Evolutionary conservation across 1,139 yeast genomes (phyloP).

Genomic region (Geotrichum reessii): DNA sequence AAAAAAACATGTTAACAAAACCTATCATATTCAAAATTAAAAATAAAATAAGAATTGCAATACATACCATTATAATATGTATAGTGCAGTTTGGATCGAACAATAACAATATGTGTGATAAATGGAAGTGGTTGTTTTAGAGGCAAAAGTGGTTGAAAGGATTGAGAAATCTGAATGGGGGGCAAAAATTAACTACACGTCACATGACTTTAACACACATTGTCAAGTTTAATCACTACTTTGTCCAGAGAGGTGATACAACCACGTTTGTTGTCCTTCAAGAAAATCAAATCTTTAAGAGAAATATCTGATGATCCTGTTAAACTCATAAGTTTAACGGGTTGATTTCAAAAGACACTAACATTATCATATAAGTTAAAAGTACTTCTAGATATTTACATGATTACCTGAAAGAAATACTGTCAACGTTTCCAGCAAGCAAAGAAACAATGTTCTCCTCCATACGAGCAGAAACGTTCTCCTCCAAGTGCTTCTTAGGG

Average conservation of each 20-base stretch:
- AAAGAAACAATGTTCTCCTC: slow-evolving; percentile 88
- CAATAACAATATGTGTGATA: not conserved
- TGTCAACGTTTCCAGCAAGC: slow-evolving; percentile 82
- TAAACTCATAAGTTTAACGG: too few relatives aligned
- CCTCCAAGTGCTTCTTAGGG: slow-evolving; percentile 94
- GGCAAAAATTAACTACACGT: not conserved
- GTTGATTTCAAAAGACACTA: too few relatives aligned
- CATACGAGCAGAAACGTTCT: slow-evolving; percentile 76
- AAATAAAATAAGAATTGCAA: too few relatives aligned
- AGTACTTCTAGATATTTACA: not conserved
- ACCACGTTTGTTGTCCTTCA: too few relatives aligned
- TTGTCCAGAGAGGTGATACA: too few relatives aligned
- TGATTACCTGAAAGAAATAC: slow-evolving; percentile 44
- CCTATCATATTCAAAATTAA: too few relatives aligned
- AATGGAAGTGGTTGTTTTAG: not conserved
- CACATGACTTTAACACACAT: not conserved
- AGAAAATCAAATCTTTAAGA: too few relatives aligned
- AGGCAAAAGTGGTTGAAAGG: not conserved
- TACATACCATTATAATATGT: slow-evolving; percentile 11
- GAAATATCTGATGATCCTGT: too few relatives aligned
- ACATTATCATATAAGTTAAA: not conserved
- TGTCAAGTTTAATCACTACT: not conserved
- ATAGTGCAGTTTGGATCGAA: not conserved
- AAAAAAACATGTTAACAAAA: not conserved
- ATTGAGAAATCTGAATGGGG: not conserved